Base-by-base conservation (phyloP, 2,329 filamentous ascomycete species). In the Penicillium sp. region DNA sequence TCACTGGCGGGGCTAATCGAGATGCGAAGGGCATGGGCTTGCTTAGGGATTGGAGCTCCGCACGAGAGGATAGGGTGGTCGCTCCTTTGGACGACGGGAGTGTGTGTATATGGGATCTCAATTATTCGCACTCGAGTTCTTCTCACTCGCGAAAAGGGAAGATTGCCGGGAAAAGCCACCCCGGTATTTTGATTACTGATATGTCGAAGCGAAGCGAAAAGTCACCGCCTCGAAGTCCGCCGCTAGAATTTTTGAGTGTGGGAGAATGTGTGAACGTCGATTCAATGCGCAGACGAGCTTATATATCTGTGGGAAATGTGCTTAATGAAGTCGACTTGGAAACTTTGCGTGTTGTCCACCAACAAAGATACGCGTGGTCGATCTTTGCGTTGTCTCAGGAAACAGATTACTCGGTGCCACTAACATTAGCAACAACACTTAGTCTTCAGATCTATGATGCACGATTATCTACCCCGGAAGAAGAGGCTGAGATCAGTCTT, bases 201-300 rank as follows among this genome's bases (percentile, higher is more conserved):
- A 84, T 86, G 77, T 86, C 88, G n/a, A 85, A 86, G 63, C 85
- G 86, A 47, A 63, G 62, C 38, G 66, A 67, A 14, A 64, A 61
- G 42, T 58, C 65, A 1, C 53, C 60, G 14, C 63, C 67, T 2
- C 69, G 67, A 57, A 55, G 70, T 8, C 35, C 47, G n/a, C 55
- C 63, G 1, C 49, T 70, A 42, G 67, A 71, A 18, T 72, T 74
- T 54, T 66, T 62, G 71, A 81, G 57, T 45, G 84, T 91, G 0
- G 88, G 90, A 0, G 91, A 96, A 69, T 91, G 89, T 66, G 87
- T 96, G 46, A 91, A 87, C 66, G 82, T 96, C 48, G 87, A 95
- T 73, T 88, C 82, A 64, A 71, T 78, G 46, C 77, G 78, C 35
- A 80, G 85, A 64, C 82, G 82, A 65, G 91, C 87, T 12, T 96